Base-by-base conservation (phyloP, 2,329 filamentous ascomycete species). In the Penicillium sp. region DNA sequence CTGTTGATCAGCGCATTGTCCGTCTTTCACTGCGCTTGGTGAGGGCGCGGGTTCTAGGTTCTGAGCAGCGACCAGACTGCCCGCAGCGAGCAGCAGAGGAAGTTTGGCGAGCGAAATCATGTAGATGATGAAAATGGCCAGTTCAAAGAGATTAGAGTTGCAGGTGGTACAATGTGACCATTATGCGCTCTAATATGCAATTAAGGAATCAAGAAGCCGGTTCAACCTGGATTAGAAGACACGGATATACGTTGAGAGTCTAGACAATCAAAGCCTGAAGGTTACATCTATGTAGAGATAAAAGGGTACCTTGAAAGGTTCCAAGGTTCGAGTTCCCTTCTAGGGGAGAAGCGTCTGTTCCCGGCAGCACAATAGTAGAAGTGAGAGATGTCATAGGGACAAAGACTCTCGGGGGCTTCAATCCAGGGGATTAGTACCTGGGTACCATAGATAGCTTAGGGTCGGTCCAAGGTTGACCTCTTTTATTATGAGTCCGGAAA, bases 201-300 rank as follows among this genome's bases (percentile, higher is more conserved):
- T 32, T 20, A 34, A 34, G 20, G 31, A 34, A 18, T 10, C 7
- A 34, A 34, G 16, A 34, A 34, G 14, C 4, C 10, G 3, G 18
- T 18, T 11, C 16, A 18, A 18, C 3, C 3, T 18, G 31, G 31
- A 10, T 18, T 8, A 18, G 29, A 32, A 32, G 16, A 9, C n/a
- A 34, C 18, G 31, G 18, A 49, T 49, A 49, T 29, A 29, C 16
- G 5, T 13, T 14, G 13, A 42, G 23, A 14, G n/a, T 10, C 13
- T 9, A 29, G 14, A 6, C 23, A 10, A 34, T 18, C 14, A 18
- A 24, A 32, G 16, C 6, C 5, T 20, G 31, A 34, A 34, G 36
- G 53, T 56, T 54, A 54, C 53, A 54, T 52, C 40, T n/a, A 24
- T 29, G 27, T 29, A 9, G 38, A 46, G 16, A n/a, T 39, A 45